Evolutionary conservation across 352 stramenopile genomes (phyloP).

Genomic region (Thalassiosira delicatula): DNA sequence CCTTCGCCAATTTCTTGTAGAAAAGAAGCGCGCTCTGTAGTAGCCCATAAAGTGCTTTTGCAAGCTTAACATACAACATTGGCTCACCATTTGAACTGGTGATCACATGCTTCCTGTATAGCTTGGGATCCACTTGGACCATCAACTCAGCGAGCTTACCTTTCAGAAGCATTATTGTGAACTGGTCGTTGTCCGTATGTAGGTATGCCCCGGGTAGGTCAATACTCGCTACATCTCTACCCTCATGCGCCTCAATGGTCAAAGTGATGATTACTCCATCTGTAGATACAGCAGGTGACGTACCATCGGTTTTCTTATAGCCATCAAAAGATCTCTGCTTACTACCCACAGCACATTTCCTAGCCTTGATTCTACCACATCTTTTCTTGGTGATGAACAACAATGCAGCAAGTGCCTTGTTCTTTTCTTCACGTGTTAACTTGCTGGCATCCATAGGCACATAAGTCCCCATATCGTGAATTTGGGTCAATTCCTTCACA

Average conservation of each 20-base stretch:
- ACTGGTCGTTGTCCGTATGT: slow-evolving; percentile 29
- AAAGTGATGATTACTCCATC: background rate
- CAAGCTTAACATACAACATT: slow-evolving; percentile 19
- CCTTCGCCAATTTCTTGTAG: slow-evolving; percentile 32
- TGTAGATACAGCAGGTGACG: background rate
- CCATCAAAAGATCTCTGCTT: background rate
- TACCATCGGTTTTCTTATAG: background rate
- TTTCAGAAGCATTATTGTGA: slow-evolving; percentile 26
- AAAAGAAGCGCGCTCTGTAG: slow-evolving; percentile 43
- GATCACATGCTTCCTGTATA: slow-evolving; percentile 15
- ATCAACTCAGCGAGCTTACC: slow-evolving; percentile 39
- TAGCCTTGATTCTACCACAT: background rate
- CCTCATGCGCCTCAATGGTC: background rate
- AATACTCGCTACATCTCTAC: background rate
- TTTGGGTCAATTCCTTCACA: slow-evolving; percentile 48
- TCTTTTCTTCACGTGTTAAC: slow-evolving; percentile 14
- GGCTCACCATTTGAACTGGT: background rate
- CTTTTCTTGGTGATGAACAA: slow-evolving; percentile 65
- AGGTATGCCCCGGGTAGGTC: slow-evolving; percentile 48
- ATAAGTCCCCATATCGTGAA: slow-evolving; percentile 28
- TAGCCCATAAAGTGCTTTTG: slow-evolving; percentile 61
- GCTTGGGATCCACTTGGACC: slow-evolving; percentile 15
- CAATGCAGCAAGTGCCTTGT: slow-evolving; percentile 33
- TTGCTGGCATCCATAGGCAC: slow-evolving; percentile 4
- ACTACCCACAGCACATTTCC: background rate